Base-by-base conservation (phyloP, 1,284 basidiomycete genomes). In the Cronartium quercuum region DNA sequence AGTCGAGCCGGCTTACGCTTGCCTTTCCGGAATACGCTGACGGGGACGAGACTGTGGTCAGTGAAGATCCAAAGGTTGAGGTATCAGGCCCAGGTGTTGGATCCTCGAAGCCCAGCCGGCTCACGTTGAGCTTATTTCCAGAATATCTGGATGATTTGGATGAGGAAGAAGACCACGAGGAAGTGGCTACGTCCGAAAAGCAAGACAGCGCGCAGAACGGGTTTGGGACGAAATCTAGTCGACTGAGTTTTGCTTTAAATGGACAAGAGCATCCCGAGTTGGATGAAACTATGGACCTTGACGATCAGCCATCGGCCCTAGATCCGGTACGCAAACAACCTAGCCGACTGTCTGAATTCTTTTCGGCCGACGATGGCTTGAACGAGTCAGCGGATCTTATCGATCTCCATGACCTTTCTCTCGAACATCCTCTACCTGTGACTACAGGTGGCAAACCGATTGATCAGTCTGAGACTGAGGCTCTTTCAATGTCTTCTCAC, bases 91-190 rank as follows among this genome's bases (percentile, higher is more conserved):
- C n/a, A 58, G 55, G 13, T n/a, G 15, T 6, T 2, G 58, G 58
- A 68, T 62, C 68, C n/a, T n/a, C 37, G 6, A 73, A 73, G 47
- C 9, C 62, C n/a, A 73, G 69, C 55, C 69, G 69, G 13, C 44
- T 73, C 12, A 73, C 69, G 1, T 21, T 57, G 51, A 47, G 6
- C 60, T 29, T 29, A 29, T 73, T 73, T 42, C 51, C 63, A 13
- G 61, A 35, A 21, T 57, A 35, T 29, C 18, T 35, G 10, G 61
- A 57, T 57, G 7, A 35, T 29, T 18, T 35, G 10, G 61, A 57
- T 57, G 7, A 35, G 6, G 61, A 64, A 35, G 69, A 73, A 37
- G 65, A 44, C 15, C 34, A 35, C 10, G 44, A 24, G 24, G 29
- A 55, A n/a, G 65, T 29, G 40, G 9, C 18, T n/a, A 9, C 38